These are phyloP conservation scores for Malassezia restricta DNA, from an alignment of 1,284 basidiomycete species.

Conservation along the genomic window DNA sequence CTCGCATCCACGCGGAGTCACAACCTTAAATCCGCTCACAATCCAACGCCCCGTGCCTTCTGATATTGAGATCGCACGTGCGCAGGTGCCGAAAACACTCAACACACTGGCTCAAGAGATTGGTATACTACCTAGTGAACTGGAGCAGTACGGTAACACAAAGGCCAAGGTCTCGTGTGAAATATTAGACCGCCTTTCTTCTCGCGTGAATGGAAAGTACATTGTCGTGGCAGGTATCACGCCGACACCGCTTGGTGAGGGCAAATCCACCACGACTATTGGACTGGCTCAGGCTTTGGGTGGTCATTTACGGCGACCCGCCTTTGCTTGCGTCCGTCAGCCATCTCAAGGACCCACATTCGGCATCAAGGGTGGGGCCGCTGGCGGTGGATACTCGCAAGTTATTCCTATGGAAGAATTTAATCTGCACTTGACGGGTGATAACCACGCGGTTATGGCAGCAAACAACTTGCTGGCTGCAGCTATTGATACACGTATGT, in stretches of 20 bases:
- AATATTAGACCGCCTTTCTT: conserved; percentile 69
- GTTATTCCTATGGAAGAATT: conserved; percentile 99
- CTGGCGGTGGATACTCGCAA: conserved; percentile 95
- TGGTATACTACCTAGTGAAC: conserved; percentile 70
- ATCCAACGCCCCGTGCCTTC: conserved; percentile 62
- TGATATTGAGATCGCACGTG: conserved; percentile 91
- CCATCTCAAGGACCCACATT: conserved; percentile 98
- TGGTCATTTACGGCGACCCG: conserved; percentile 78
- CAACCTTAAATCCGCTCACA: conserved; percentile 68
- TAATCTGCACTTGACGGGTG: conserved; percentile 89
- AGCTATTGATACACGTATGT: conserved; percentile 90
- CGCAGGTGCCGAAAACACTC: conserved; percentile 84
- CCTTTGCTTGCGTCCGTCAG: conserved; percentile 97
- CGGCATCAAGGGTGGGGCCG: conserved; percentile 97
- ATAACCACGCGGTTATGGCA: conserved; percentile 94
- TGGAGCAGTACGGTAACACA: conserved; percentile 88
- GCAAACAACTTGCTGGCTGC: conserved; percentile 95
- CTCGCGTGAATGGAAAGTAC: conserved; percentile 89
- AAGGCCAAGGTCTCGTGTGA: conserved; percentile 94
- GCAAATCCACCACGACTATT: conserved; percentile 97
- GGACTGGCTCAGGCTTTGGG: conserved; percentile 93
- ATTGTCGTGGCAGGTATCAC: conserved; percentile 95
- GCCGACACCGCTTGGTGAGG: conserved; percentile 92
- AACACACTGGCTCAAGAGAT: conserved; percentile 74
- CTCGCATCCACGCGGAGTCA: conserved; percentile 52